Percentiles rank a stretch among this genome's conserved stretches.
phyloP scores from a whole-genome alignment of 164 flowering plant genomes.

The Saururus chinensis region DNA sequence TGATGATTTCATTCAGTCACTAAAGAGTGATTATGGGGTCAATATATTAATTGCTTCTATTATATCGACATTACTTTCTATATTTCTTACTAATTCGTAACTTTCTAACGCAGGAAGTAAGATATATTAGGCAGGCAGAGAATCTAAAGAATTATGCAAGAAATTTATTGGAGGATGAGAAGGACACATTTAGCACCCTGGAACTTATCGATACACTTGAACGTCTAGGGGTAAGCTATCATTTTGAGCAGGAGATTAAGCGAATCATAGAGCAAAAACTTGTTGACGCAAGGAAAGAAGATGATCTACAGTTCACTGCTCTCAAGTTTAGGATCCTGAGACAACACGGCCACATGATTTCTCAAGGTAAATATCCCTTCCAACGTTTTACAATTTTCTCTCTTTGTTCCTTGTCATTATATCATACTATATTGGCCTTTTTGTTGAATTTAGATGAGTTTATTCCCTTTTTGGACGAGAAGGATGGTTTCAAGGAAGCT shows the following conservation, averaged over 20 bases:
- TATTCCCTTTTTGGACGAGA: conserved; percentile 15
- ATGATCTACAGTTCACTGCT: too few relatives aligned
- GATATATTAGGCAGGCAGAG: background rate
- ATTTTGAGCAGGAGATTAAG: conserved; percentile 13
- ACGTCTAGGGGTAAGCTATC: conserved; percentile 16
- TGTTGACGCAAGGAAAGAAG: too few relatives aligned
- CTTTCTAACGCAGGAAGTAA: background rate
- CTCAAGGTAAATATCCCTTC: conserved; percentile 11
- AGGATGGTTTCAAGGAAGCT: conserved; percentile 11
- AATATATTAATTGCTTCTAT: background rate
- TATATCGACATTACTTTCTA: too few relatives aligned
- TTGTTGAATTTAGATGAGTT: conserved; percentile 20
- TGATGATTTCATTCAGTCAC: background rate
- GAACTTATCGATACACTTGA: conserved; percentile 16
- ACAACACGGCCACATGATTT: background rate
- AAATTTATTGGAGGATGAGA: background rate
- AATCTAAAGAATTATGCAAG: background rate
- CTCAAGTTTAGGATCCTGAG: too few relatives aligned
- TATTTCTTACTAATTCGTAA: too few relatives aligned
- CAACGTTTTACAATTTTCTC: too few relatives aligned
- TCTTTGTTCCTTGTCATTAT: background rate
- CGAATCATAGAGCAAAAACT: background rate
- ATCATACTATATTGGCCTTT: too few relatives aligned
- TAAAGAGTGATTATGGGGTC: background rate
- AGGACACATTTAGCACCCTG: background rate